Evolutionary conservation across 176 grass and related monocot genomes (phyloP), one percentile per base, ranked within the genome.

Genomic region (Elaeis guineensis): DNA sequence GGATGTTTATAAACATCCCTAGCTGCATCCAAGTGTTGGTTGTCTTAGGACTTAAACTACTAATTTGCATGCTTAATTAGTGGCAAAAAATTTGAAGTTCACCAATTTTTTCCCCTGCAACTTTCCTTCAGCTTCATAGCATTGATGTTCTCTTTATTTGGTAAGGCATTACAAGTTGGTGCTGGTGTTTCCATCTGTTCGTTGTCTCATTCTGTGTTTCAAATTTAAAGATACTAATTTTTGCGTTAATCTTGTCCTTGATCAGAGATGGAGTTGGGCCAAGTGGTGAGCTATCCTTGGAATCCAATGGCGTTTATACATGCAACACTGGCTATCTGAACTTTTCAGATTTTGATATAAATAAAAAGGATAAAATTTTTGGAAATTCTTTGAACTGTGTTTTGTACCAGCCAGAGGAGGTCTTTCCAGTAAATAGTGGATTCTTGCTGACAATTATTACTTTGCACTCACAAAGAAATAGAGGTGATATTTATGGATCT

Each of bases 391-490:
- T 88, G 57, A 88, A 83, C 72, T 65, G 65, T 52, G 85, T 83
- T 4, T 88, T 75, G 85, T 88, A 79, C 67, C 85, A 88, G 60
- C 71, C 71, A 23, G 85, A 83, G 44, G 79, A 79, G 67, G 29
- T 79, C 16, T 88, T 88, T 71, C 79, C 79, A 16, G 67, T 25
- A 18, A 59, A 18, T 49, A 62, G 75, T 88, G 85, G 85, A 57
- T 79, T 24, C 22, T 64, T 11, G 79, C 75, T 15, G 66, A 72
- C 59, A 58, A 26, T 35, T 23, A 18, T 16, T 88, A 83, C 63
- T 79, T 72, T 32, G 8, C 51, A 4, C 62, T 79, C 44, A 17
- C 77, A 19, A 1, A 5, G 17, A 39, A 75, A 21, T 71, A 12
- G 69, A 89, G 70, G 57, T 67, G 4, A 39, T 55, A 17, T 21